Base-by-base conservation (phyloP, 768 basidiomycete species). In the Trametes cinnabarina region DNA sequence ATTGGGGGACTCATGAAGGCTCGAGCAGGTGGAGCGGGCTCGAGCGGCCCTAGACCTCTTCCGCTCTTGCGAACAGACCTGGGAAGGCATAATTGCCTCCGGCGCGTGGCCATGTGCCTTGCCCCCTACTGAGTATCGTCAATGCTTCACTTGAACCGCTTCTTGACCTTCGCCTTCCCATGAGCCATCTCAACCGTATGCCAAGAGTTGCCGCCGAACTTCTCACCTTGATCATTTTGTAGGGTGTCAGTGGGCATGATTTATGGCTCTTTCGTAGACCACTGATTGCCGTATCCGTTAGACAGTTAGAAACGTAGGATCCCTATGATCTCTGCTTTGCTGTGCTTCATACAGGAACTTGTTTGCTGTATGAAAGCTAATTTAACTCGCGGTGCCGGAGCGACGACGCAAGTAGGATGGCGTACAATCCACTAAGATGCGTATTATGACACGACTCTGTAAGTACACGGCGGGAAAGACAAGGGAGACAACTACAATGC, bases 21-120 rank as follows among this genome's bases (percentile, higher is more conserved):
- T 59, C 42, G 50, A 57, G 47, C 44, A 62, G 83, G 65, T 80
- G 25, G 83, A 83, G 65, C 65, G 72, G 51, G 79, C 80, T 23
- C 76, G 81, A 10, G 80, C 79, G 14, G 73, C 76, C 11, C 72
- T 84, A 52, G 79, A 83, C 66, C 64, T 84, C 20, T 84, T 82
- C 69, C 77, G 82, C 28, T 79, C 76, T 5, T 78, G 72, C 58
- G 78, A 82, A 61, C 69, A 71, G n/a, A 59, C 72, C 19, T 83
- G 82, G 71, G 83, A 85, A 62, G 69, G 63, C 10, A 66, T 75
- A 7, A 70, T 84, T 14, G 58, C 67, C 28, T 67, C 73, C 8
- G 78, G 80, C 14, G 72, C 70, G 19, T 84, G 82, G 83, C 83
- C 82, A 10, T 81, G 79, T 61, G 75, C 79, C 47, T 47, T 69